Percentiles rank a stretch among this genome's conserved stretches.
Conservation (phyloP, 306 rosid genomes). For the Dalbergia oliveri region DNA sequence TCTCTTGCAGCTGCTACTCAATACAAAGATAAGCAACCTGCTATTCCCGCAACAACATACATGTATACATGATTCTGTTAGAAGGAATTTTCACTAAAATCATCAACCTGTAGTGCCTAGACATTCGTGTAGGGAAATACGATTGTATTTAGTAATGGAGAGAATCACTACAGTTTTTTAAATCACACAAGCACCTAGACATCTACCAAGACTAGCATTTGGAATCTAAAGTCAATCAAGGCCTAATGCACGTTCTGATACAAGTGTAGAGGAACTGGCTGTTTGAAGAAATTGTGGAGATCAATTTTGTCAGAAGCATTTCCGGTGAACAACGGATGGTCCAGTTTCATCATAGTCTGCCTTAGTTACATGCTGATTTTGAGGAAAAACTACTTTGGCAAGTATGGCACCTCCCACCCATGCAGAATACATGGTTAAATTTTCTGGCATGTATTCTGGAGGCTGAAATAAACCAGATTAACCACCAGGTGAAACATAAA, state of each 20-base stretch:
- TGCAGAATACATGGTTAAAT: conserved; percentile 84
- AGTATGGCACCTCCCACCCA: conserved; percentile 99
- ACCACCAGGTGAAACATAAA: conserved; percentile 2
- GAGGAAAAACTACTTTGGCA: conserved; percentile 98
- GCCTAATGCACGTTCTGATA: conserved; percentile 36
- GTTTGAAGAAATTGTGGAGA: conserved; percentile 17
- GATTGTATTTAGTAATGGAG: conserved; percentile 25
- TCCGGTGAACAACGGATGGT: conserved; percentile 90
- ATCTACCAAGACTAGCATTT: conserved; percentile 34
- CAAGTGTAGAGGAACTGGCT: conserved; percentile 10
- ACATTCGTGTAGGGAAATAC: conserved; percentile 19
- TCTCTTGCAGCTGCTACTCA: conserved; percentile 7
- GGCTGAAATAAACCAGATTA: conserved; percentile 61
- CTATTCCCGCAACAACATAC: conserved; percentile 13
- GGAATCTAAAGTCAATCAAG: conserved; percentile 43
- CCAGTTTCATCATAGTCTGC: conserved; percentile 96
- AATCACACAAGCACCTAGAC: background rate
- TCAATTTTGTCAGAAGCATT: conserved; percentile 68
- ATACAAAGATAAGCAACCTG: conserved; percentile 34
- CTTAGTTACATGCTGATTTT: conserved; percentile 93
- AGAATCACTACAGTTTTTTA: background rate
- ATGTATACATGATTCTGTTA: background rate
- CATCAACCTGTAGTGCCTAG: conserved; percentile 22
- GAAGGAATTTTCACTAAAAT: conserved; percentile 23
- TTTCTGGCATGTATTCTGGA: conserved; percentile 69